Evolutionary conservation across 2,329 filamentous ascomycete species (phyloP), one percentile per base, ranked within the genome.

Genomic region (Epicoccum nigrum): DNA sequence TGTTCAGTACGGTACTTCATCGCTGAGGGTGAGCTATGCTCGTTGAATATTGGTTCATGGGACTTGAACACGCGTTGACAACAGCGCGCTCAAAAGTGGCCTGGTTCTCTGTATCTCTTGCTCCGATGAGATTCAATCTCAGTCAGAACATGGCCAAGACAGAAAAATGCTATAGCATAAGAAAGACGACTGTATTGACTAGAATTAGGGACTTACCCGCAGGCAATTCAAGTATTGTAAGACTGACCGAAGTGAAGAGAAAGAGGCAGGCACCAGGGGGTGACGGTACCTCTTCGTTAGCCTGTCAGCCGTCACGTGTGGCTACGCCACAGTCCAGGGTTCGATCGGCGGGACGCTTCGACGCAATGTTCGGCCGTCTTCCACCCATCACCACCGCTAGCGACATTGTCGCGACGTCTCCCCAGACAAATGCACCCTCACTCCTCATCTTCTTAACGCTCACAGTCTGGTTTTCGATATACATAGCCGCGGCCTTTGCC

Each of bases 401-500:
- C 59, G 52, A 47, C 56, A 49, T 57, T 54, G 60, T 59, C 49
- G 62, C 63, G 51, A 57, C 60, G 46, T 45, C 44, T 40, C 41
- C 30, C 17, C 55, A 39, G 54, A 43, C 51, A 40, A 54, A 60
- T 56, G 62, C 55, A 51, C 59, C 39, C 49, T 55, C 56, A 51
- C 59, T 61, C 63, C 49, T 39, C 41, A 28, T 34, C 37, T 50
- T 25, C 33, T 16, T 42, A 32, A 23, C 40, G 45, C n/a, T 32
- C 30, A 21, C 37, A 46, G 60, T 54, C 59, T 60, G 64, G 60
- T 58, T 52, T 37, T 54, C 45, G 35, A 43, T 34, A 50, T 47
- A 32, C 40, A 33, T 21, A 51, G 41, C 37, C 44, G 70, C 69
- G 69, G 70, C 68, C 48, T 50, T 55, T 59, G 68, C 70, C 70